A percentile compares a stretch with the other conserved stretches of the same genome.
These are phyloP conservation scores for Phoenix dactylifera DNA, from an alignment of 176 grass and related monocot species.

Conservation along the genomic window DNA sequence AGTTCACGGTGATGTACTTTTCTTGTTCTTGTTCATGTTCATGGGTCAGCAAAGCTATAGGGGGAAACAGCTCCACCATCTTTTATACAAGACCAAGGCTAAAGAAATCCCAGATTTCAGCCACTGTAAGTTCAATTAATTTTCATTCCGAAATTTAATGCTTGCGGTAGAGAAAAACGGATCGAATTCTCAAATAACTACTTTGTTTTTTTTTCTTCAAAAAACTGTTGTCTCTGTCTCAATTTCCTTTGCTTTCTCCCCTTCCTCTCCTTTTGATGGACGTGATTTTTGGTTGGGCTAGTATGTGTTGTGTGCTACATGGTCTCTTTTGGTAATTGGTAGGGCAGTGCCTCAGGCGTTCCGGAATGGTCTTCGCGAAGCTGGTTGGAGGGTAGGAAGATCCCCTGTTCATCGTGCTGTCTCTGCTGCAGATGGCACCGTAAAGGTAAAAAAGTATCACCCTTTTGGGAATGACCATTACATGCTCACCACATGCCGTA, in stretches of 20 bases:
- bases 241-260: too few species aligned
- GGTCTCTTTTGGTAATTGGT: background rate
- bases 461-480: too few species aligned
- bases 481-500: background rate
- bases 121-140: slow-evolving; percentile 24
- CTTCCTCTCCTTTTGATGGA: too few species aligned
- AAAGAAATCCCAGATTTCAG: slow-evolving; percentile 78
- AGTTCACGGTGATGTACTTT: too few species aligned
- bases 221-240: too few species aligned
- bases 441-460: slow-evolving; percentile 36
- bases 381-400: slow-evolving; percentile 65
- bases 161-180: too few species aligned
- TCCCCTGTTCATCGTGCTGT: slow-evolving; percentile 69
- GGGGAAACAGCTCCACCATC: slow-evolving; percentile 84
- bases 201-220: too few species aligned
- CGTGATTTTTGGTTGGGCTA: background rate
- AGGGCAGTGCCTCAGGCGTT: slow-evolving; percentile 67
- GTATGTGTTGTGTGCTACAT: background rate
- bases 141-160: too few species aligned
- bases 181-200: too few species aligned
- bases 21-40: background rate
- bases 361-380: slow-evolving; percentile 48
- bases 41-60: slow-evolving; percentile 72
- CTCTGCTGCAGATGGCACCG: slow-evolving; percentile 64
- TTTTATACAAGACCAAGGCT: slow-evolving; percentile 72